Base-by-base conservation (phyloP, 768 basidiomycete species). In the Tephrocybe sp. region DNA sequence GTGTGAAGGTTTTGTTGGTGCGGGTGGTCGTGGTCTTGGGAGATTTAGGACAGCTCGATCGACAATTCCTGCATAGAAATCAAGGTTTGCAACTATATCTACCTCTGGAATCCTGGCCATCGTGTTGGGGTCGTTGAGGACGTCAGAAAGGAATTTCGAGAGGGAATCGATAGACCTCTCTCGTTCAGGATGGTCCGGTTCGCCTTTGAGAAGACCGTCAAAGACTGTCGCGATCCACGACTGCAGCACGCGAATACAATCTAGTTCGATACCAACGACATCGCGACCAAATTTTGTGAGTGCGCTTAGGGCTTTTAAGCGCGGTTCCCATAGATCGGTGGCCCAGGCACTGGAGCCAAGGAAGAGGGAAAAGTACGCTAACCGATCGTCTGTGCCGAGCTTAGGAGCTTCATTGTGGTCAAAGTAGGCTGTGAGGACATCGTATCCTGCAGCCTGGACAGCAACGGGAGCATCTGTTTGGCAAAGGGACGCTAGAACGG, bases 351-450 rank as follows among this genome's bases (percentile, higher is more conserved):
- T 67, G 4, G 67, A 61, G 13, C 66, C 74, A 2, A 81, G 68
- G 62, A 91, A 83, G 30, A 89, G 68, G 13, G 83, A 78, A 46
- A 89, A 81, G 52, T 83, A 84, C 0, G 82, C 72, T 9, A 87
- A 65, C 22, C 82, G 73, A 51, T 90, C 87, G 1, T 80, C 71
- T 2, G 80, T 83, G 1, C 69, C 67, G 17, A 82, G 67, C 17
- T 62, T 59, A 17, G 71, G 60, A 1, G 75, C 69, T 46, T 83
- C 80, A 17, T 66, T 70, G 60, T 83, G 82, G 60, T 86, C 80
- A 70, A 80, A 83, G 62, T 84, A 91, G 2, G 84, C 76, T 12
- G 84, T 72, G 45, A 90, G 72, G 53, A 89, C 80, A 51, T 91
- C 89, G 57, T 76, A 88, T 0, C 89, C 89, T 0, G 82, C 77